A percentile compares a stretch with the other conserved stretches of the same genome.
Conservation (phyloP, 345 rosid species). For the Jatropha curcas region DNA sequence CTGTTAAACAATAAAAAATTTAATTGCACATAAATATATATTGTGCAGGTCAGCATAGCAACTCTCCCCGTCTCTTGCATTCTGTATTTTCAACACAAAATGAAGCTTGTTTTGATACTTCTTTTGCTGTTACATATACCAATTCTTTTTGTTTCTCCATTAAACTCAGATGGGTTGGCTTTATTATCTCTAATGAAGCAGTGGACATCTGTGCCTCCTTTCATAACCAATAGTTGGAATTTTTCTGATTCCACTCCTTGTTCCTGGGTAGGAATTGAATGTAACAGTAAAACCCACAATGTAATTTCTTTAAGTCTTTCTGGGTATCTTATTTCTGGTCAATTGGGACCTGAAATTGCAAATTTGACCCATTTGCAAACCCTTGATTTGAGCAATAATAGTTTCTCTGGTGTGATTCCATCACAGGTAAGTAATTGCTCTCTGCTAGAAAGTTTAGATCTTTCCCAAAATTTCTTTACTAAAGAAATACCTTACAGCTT, state of each 20-base stretch:
- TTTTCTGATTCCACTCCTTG: constrained; percentile 19
- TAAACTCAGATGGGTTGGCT: constrained; percentile 51
- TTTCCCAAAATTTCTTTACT: constrained; percentile 48
- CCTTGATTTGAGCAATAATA: constrained; percentile 49
- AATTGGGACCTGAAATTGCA: constrained; percentile 53
- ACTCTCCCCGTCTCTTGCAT: neutral
- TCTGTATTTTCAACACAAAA: too few relatives aligned
- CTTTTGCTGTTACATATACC: neutral
- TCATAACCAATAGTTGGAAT: constrained; percentile 35
- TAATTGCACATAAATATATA: too few relatives aligned
- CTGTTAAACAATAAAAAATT: too few relatives aligned
- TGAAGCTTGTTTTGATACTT: neutral
- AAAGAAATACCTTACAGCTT: constrained; percentile 47
- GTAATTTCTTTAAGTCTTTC: constrained; percentile 51
- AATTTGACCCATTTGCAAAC: constrained; percentile 34
- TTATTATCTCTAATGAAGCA: constrained; percentile 51
- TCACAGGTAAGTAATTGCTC: constrained; percentile 52
- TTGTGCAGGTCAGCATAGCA: neutral
- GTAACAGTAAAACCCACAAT: constrained; percentile 12
- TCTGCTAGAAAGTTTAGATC: constrained; percentile 43
- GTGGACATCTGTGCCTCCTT: constrained; percentile 45
- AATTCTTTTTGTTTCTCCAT: constrained; percentile 17
- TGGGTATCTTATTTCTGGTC: constrained; percentile 47
- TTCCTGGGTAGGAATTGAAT: constrained; percentile 2
- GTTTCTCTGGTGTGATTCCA: constrained; percentile 52